Evolutionary conservation across 495 filamentous ascomycete genomes (phyloP).

Genomic region (Neurospora sp.): DNA sequence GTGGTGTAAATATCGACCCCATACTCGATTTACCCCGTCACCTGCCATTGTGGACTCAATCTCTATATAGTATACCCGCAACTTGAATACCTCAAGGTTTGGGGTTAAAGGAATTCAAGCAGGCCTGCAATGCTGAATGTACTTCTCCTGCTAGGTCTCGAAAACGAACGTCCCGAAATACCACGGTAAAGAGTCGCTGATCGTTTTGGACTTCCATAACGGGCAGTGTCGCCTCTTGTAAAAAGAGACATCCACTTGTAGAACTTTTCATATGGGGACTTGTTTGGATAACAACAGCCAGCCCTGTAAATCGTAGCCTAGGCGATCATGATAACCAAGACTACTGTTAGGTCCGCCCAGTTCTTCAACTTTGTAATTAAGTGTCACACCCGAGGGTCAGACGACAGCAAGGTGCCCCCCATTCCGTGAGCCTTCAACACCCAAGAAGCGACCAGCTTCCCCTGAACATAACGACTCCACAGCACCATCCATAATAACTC

Average conservation of each 20-base stretch:
- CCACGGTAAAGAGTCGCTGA: no score
- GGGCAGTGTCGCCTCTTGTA: neutral
- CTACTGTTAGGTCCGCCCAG: neutral
- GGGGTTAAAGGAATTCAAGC: no score
- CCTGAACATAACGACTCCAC: neutral
- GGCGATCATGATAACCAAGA: neutral
- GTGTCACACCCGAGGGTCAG: neutral
- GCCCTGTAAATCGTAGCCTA: neutral
- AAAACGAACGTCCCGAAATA: no score
- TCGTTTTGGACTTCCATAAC: no score
- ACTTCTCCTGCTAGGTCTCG: no score
- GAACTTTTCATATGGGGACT: neutral
- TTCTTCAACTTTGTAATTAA: neutral
- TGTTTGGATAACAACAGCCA: neutral
- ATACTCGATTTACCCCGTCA: no score
- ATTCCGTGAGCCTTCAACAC: neutral
- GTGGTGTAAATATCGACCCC: no score
- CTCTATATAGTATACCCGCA: no score
- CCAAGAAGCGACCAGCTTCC: neutral
- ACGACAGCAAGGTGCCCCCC: neutral
- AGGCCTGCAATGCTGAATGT: no score
- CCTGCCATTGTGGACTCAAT: no score
- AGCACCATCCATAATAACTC: neutral
- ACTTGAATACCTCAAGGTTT: no score
- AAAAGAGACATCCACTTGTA: neutral